Evolutionary conservation across 2,329 filamentous ascomycete species (phyloP).

Genomic region (Scopulariopsis brevicaulis): DNA sequence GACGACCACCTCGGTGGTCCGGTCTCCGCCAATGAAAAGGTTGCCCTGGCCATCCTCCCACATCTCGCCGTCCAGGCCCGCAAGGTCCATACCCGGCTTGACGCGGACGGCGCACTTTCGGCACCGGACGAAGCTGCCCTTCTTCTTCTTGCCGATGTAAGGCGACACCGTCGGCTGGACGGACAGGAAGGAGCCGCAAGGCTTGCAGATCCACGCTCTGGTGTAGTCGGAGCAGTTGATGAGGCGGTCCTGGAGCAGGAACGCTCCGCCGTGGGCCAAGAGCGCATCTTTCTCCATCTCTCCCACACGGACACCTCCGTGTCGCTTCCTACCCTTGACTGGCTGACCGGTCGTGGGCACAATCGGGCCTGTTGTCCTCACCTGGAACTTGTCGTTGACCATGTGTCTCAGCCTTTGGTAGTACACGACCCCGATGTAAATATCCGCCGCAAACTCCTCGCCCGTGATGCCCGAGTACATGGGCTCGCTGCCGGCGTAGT

Average conservation of each 20-base stretch:
- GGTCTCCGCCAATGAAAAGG: constrained; percentile 77
- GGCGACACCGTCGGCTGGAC: constrained; percentile 68
- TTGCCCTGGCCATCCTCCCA: constrained; percentile 89
- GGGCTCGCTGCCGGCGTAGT: constrained; percentile 96
- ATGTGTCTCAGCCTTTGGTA: constrained; percentile 98
- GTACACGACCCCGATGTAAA: constrained; percentile 94
- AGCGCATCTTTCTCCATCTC: constrained; percentile 98
- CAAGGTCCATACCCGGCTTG: constrained; percentile 43
- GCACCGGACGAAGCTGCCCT: constrained; percentile 63
- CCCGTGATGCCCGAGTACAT: constrained; percentile 98
- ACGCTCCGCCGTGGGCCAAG: constrained; percentile 89
- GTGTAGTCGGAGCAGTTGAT: constrained; percentile 96
- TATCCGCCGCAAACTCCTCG: constrained; percentile 85
- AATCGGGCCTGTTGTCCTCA: constrained; percentile 87
- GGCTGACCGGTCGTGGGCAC: constrained; percentile 87
- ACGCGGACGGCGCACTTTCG: constrained; percentile 60
- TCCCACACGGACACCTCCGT: constrained; percentile 96
- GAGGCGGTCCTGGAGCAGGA: constrained; percentile 85
- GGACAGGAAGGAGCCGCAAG: constrained; percentile 82
- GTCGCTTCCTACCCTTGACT: constrained; percentile 92
- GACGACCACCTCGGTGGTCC: constrained; percentile 85
- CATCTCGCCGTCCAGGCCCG: constrained; percentile 55
- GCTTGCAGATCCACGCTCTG: constrained; percentile 78
- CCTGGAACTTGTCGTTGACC: constrained; percentile 99
- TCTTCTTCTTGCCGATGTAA: constrained; percentile 51